phyloP scores from a whole-genome alignment of 1,284 basidiomycete genomes.

The Puccinia triticina region DNA sequence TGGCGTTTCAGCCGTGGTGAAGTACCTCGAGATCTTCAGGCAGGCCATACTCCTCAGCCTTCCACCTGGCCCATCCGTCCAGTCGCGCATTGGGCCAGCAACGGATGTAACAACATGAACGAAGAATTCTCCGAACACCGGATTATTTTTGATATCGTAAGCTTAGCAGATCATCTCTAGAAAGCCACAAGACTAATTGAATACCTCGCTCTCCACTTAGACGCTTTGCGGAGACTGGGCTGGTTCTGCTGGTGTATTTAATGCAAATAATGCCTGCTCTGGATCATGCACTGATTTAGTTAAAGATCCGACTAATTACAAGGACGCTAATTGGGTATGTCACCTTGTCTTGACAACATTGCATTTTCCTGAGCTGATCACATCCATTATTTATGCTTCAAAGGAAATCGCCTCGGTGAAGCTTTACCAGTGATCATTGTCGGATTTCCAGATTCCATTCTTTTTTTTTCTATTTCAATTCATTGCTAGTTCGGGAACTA shows the following conservation, averaged over 20 bases:
- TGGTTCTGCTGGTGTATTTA: constrained; percentile 65
- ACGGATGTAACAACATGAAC: constrained; percentile 67
- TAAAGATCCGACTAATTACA: constrained; percentile 69
- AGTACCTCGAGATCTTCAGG: constrained; percentile 71
- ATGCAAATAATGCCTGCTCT: constrained; percentile 66
- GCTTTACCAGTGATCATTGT: constrained; percentile 30
- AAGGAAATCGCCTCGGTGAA: constrained; percentile 48
- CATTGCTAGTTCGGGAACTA: not conserved
- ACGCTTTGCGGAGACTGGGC: constrained; percentile 83
- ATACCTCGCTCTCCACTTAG: constrained; percentile 49
- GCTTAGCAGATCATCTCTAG: constrained; percentile 56
- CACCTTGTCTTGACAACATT: constrained; percentile 46
- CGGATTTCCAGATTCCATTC: not conserved
- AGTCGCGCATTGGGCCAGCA: constrained; percentile 68
- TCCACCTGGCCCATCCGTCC: constrained; percentile 71
- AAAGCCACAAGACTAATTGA: not conserved
- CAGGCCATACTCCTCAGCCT: constrained; percentile 67
- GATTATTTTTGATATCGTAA: constrained; percentile 69
- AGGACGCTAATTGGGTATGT: constrained; percentile 56
- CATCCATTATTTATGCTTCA: not conserved
- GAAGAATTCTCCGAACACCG: constrained; percentile 72
- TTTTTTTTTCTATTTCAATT: not conserved
- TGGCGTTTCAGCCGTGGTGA: constrained; percentile 63
- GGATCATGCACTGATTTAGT: constrained; percentile 72
- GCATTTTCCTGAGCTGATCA: not conserved